These are phyloP conservation scores for Rubia peregrina DNA, from an alignment of 305 asterid species.

Conservation along the genomic window DNA sequence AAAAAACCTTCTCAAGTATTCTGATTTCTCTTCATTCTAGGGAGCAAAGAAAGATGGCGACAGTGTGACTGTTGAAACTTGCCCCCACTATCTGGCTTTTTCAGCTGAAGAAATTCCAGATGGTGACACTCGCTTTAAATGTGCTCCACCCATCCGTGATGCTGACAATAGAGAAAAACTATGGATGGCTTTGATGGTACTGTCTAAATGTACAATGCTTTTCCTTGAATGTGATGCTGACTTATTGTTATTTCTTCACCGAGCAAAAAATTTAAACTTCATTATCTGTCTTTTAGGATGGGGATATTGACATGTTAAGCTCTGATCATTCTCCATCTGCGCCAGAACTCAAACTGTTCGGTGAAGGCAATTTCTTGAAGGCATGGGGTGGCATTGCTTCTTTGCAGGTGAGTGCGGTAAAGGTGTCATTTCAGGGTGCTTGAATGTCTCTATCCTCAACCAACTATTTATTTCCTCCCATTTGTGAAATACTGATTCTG, in stretches of 20 bases:
- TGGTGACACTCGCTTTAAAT: slow-evolving; percentile 96
- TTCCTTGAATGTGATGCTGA: slow-evolving; percentile 1
- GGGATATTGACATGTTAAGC: slow-evolving; percentile 86
- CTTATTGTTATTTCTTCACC: neutral
- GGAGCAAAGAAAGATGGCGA: slow-evolving; percentile 84
- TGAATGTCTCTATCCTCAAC: neutral
- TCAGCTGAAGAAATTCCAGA: slow-evolving; percentile 88
- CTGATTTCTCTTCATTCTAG: slow-evolving; percentile 26
- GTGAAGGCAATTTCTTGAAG: slow-evolving; percentile 73
- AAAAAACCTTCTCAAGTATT: neutral
- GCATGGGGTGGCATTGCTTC: slow-evolving; percentile 99
- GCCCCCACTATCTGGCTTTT: slow-evolving; percentile 97
- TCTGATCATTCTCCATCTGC: slow-evolving; percentile 92
- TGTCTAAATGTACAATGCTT: slow-evolving; percentile 10
- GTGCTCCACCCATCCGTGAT: slow-evolving; percentile 95
- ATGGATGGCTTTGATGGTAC: slow-evolving; percentile 84
- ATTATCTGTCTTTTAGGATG: slow-evolving; percentile 45
- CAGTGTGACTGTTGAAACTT: slow-evolving; percentile 83
- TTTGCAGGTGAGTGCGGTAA: slow-evolving; percentile 50
- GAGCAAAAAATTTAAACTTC: slow-evolving; percentile 1
- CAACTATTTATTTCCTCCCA: neutral
- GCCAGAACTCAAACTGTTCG: slow-evolving; percentile 77
- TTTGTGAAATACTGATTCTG: neutral
- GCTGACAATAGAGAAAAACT: slow-evolving; percentile 63
- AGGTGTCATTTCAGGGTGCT: neutral